Evolutionary conservation across 768 basidiomycete genomes (phyloP).

Genomic region (Kwoniella sp.): DNA sequence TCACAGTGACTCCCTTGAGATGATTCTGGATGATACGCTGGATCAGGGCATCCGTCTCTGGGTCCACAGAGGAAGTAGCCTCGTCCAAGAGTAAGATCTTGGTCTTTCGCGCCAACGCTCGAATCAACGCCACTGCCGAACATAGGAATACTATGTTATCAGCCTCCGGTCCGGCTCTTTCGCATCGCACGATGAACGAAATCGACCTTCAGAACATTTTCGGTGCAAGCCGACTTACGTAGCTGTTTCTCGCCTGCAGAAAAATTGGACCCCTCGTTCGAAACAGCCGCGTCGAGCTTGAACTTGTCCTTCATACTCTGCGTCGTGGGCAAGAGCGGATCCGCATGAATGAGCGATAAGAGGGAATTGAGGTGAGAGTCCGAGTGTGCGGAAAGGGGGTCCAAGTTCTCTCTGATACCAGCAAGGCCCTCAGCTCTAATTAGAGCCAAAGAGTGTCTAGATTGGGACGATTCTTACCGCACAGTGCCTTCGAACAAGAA

Average conservation of each 20-base stretch:
- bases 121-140: conserved; percentile 61
- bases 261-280: conserved; percentile 70
- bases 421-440: no score
- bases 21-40: conserved; percentile 69
- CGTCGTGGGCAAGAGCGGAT: conserved; percentile 55
- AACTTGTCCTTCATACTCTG: conserved; percentile 63
- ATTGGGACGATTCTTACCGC: background rate
- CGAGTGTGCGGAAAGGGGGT: conserved; percentile 62
- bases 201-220: no score
- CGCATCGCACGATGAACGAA: no score
- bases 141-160: no score
- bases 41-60: conserved; percentile 64
- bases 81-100: conserved; percentile 67
- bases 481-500: conserved; percentile 59
- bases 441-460: no score
- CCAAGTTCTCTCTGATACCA: conserved; percentile 61
- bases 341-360: conserved; percentile 65
- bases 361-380: conserved; percentile 69
- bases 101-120: conserved; percentile 67
- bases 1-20: conserved; percentile 56
- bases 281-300: conserved; percentile 65
- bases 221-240: background rate
- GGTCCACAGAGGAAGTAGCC: conserved; percentile 58
- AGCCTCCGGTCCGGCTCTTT: no score
- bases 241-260: conserved; percentile 72